Conservation (phyloP, 2,329 filamentous ascomycete genomes). For the Sclerotinia minor region DNA sequence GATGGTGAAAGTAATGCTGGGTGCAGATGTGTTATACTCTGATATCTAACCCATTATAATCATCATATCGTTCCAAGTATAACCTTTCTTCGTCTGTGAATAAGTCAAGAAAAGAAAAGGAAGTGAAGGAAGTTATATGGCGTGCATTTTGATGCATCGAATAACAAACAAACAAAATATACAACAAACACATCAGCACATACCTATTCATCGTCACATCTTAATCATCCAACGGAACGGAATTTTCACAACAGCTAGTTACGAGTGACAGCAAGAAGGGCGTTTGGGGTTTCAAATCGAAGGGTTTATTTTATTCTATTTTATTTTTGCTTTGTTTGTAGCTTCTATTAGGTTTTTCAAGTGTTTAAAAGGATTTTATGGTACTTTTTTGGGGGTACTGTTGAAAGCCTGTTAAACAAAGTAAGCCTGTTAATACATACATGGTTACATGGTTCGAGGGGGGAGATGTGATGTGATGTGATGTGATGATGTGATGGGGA, state of each 20-base stretch:
- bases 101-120: background rate
- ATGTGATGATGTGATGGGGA: too few species aligned
- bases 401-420: background rate
- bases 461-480: background rate
- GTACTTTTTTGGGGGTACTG: background rate
- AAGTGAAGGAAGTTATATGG: background rate
- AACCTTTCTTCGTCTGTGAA: background rate
- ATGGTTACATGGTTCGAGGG: background rate
- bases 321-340: too few species aligned
- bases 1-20: constrained; percentile 57
- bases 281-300: constrained; percentile 2
- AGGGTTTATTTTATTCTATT: background rate
- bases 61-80: background rate
- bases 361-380: constrained; percentile 2
- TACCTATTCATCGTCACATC: background rate
- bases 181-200: background rate
- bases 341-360: background rate
- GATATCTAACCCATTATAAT: constrained; percentile 31
- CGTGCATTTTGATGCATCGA: background rate
- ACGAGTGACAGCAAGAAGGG: background rate
- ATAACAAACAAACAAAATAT: background rate
- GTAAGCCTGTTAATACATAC: background rate
- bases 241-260: background rate
- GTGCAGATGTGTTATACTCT: constrained; percentile 66
- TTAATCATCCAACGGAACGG: background rate